Evolutionary conservation across 139 green algal species (phyloP), one percentile per base, ranked within the genome.

Genomic region (Closterium sp.): DNA sequence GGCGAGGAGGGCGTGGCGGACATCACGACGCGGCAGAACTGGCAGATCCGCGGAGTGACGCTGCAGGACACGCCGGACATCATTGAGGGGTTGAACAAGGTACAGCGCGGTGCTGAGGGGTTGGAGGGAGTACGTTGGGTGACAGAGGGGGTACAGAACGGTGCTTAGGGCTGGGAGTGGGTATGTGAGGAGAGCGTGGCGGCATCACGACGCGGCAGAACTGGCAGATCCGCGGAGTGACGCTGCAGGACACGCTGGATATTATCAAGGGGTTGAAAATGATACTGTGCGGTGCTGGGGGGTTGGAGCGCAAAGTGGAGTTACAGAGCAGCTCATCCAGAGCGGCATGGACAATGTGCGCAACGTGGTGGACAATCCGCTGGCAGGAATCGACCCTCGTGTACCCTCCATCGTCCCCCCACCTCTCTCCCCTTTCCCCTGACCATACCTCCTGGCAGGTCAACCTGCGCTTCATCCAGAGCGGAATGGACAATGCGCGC

Each of bases 401-500:
- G 28, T 24, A 24, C 50, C 50, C 9, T 22, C 50, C 5, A 5
- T 7, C 42, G 5, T 62, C 7, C 42, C 50, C 50, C 2, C 10
- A 21, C 13, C 2, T 11, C 11, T 24, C 45, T 70, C 5, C 45
- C 45, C 3, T 13, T 4, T 4, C 45, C 3, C 45, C n/a, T n/a
- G n/a, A 70, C 45, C 45, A 13, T 70, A 3, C 85, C 42, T 27
- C 17, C 50, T 24, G 17, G 17, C 88, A 94, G n/a, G 70, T 95
- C 3, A 97, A 97, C 29, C 94, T 99, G 73, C 97, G 95, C 45
- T 96, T 93, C 88, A 96, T 98, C 32, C 97, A 98, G 96, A 97
- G 89, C n/a, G 98, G 98, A 89, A 98, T 99, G 97, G 98, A 99
- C 96, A 99, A 98, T 93, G 97, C 99, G 91, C 96, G 98, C 86